phyloP scores from a whole-genome alignment of 2,329 filamentous ascomycete species.

The Colletotrichum horii region DNA sequence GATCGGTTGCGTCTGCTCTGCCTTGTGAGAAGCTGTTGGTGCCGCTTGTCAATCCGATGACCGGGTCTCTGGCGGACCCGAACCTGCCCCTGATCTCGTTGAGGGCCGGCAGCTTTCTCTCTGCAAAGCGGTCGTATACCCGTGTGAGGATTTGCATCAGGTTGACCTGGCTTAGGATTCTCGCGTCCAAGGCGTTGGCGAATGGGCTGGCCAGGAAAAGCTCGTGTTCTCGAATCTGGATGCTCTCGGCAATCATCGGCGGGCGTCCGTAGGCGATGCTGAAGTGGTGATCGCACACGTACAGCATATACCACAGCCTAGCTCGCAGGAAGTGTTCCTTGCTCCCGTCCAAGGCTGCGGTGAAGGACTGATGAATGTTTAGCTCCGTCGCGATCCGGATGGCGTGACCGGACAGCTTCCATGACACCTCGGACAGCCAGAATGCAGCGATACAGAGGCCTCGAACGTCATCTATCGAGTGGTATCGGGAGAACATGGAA shows the following conservation, averaged over 20 bases:
- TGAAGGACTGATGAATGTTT: conserved; percentile 58
- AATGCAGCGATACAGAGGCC: conserved; percentile 67
- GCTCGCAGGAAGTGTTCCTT: conserved; percentile 57
- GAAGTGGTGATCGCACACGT: conserved; percentile 37
- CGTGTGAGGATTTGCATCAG: conserved; percentile 25
- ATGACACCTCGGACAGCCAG: conserved; percentile 66
- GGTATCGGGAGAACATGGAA: conserved; percentile 62
- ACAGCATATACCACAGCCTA: conserved; percentile 60
- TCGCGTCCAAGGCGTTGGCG: conserved; percentile 22
- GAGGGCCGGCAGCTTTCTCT: not conserved
- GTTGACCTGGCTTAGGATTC: conserved; percentile 26
- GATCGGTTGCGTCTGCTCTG: not conserved
- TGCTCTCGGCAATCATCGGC: conserved; percentile 29
- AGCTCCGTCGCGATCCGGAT: conserved; percentile 63
- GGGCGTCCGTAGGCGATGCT: conserved; percentile 36
- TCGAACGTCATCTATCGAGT: conserved; percentile 62
- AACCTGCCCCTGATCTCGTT: not conserved
- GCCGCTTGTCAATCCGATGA: not conserved
- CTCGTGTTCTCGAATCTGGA: conserved; percentile 28
- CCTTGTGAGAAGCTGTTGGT: not conserved
- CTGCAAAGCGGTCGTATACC: conserved; percentile 24
- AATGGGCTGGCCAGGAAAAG: conserved; percentile 28
- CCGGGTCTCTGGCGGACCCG: not conserved
- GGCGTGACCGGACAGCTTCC: conserved; percentile 65
- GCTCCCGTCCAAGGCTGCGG: conserved; percentile 50